phyloP scores from a whole-genome alignment of 164 flowering plant genomes.

The Annona cherimola region DNA sequence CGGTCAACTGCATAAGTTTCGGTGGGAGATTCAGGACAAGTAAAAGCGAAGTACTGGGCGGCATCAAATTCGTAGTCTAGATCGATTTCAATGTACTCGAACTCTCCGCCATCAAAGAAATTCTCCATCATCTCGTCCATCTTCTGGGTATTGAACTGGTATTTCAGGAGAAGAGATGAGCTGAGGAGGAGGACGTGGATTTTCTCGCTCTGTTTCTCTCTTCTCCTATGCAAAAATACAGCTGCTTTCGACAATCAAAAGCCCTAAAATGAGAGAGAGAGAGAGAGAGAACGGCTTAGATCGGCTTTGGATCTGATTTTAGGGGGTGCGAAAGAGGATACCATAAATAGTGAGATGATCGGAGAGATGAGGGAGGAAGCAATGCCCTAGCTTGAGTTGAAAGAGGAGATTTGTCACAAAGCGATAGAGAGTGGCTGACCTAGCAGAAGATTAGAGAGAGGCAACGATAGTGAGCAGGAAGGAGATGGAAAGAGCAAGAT shows the following conservation, averaged over 20 bases:
- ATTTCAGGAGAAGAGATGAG: slow-evolving; percentile 5
- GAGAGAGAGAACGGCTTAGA: slow-evolving; percentile 1
- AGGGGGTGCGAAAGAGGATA: no score
- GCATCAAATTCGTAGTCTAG: slow-evolving; percentile 90
- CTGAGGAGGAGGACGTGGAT: not conserved
- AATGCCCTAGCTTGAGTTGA: no score
- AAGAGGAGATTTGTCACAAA: no score
- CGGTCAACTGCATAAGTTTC: slow-evolving; percentile 57
- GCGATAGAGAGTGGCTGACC: no score
- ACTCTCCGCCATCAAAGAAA: slow-evolving; percentile 14
- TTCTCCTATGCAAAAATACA: not conserved
- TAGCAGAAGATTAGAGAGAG: no score
- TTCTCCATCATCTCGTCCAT: slow-evolving; percentile 62
- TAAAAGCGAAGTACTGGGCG: slow-evolving; percentile 58
- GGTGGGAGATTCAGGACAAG: slow-evolving; percentile 36
- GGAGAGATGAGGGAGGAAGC: no score
- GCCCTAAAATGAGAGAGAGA: no score
- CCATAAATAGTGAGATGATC: no score
- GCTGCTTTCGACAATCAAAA: not conserved
- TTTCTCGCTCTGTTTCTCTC: not conserved
- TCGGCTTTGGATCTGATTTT: not conserved
- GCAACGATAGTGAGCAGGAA: no score
- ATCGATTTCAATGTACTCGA: slow-evolving; percentile 50
- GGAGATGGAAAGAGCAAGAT: no score
- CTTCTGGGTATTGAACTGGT: not conserved